Evolutionary conservation across 2,329 filamentous ascomycete genomes (phyloP).

Genomic region (Septoria linicola): DNA sequence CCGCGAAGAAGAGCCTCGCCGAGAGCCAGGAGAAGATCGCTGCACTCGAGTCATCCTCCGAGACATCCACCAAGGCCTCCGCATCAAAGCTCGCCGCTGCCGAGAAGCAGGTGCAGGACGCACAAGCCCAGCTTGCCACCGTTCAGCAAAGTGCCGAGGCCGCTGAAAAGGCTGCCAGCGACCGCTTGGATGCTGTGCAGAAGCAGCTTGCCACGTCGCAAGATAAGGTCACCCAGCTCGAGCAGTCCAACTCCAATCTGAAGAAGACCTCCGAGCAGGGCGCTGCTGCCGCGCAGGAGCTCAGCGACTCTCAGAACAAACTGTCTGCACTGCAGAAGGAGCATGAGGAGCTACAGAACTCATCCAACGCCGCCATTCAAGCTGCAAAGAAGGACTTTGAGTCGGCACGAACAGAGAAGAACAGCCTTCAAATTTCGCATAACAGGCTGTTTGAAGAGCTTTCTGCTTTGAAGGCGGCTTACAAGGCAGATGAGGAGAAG

Average conservation of each 20-base stretch:
- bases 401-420: slow-evolving; percentile 23
- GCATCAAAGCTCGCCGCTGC: slow-evolving; percentile 18
- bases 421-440: slow-evolving; percentile 26
- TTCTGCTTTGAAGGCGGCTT: slow-evolving; percentile 18
- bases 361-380: slow-evolving; percentile 18
- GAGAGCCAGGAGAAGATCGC: slow-evolving; percentile 17
- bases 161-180: slow-evolving; percentile 13
- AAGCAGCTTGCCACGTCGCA: slow-evolving; percentile 22
- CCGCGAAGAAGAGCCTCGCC: slow-evolving; percentile 20
- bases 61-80: slow-evolving; percentile 18
- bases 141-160: slow-evolving; percentile 16
- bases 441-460: slow-evolving; percentile 29
- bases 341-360: slow-evolving; percentile 24
- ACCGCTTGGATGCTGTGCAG: slow-evolving; percentile 14
- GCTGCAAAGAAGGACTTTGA: slow-evolving; percentile 25
- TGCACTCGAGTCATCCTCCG: slow-evolving; percentile 13
- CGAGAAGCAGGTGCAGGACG: slow-evolving; percentile 21
- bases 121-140: slow-evolving; percentile 20
- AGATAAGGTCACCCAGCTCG: slow-evolving; percentile 21
- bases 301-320: slow-evolving; percentile 19
- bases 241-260: slow-evolving; percentile 20
- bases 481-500: slow-evolving; percentile 20
- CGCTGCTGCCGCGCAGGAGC: slow-evolving; percentile 20
- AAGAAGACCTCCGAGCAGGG: slow-evolving; percentile 22
- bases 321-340: slow-evolving; percentile 21